These are phyloP conservation scores for Heterobasidion annosum DNA, from an alignment of 1,284 basidiomycete genomes.

Conservation along the genomic window DNA sequence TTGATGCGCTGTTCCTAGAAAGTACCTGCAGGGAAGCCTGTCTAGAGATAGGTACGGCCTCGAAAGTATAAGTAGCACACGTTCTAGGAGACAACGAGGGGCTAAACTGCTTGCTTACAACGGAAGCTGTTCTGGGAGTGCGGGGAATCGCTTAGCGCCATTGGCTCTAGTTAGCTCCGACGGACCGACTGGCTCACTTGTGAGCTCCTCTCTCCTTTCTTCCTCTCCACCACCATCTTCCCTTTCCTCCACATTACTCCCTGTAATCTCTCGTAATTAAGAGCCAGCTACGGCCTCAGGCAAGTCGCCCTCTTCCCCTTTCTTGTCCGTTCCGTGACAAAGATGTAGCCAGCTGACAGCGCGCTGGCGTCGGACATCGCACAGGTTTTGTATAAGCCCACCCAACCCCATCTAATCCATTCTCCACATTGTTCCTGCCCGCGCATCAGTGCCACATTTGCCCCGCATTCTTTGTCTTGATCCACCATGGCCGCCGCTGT, in stretches of 20 bases:
- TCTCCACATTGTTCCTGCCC: not conserved
- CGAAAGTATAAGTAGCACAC: too few relatives aligned
- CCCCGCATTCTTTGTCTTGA: not conserved
- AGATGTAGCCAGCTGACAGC: not conserved
- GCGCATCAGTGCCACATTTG: not conserved
- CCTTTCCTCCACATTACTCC: not conserved
- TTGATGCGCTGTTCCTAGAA: too few relatives aligned
- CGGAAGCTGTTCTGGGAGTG: not conserved
- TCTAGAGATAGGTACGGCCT: too few relatives aligned
- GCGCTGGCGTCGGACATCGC: not conserved
- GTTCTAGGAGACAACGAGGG: too few relatives aligned
- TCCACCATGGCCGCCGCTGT: constrained; percentile 25
- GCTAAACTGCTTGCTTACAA: too few relatives aligned
- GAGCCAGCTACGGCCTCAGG: not conserved
- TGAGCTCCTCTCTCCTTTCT: not conserved
- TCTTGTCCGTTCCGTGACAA: not conserved
- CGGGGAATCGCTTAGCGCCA: not conserved
- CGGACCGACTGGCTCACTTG: not conserved
- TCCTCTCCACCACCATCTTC: not conserved
- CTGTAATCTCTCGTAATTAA: not conserved
- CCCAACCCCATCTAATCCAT: not conserved
- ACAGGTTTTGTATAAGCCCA: not conserved
- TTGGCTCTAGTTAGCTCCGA: not conserved
- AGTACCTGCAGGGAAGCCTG: too few relatives aligned
- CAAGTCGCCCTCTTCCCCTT: not conserved